Conservation (phyloP, 1,139 yeast genomes). For the Wickerhamiella infanticola region DNA sequence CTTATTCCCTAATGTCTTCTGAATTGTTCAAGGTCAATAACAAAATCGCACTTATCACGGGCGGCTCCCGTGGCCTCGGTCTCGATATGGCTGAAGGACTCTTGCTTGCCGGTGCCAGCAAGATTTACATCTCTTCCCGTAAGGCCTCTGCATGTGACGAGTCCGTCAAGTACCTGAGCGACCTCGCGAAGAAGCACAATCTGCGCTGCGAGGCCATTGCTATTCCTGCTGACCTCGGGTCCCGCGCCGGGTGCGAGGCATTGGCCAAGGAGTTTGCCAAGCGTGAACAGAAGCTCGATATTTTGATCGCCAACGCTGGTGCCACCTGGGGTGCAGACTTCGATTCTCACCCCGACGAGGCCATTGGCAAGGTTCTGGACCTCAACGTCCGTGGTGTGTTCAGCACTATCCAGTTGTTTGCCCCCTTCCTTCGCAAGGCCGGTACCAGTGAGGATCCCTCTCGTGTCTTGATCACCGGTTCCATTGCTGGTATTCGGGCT, state of each 20-base stretch:
- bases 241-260: conserved; percentile 34
- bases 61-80: conserved; percentile 68
- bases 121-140: conserved; percentile 53
- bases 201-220: conserved; percentile 34
- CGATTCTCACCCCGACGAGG: conserved; percentile 44
- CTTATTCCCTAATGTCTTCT: conserved; percentile 4
- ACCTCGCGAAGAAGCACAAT: conserved; percentile 29
- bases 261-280: conserved; percentile 33
- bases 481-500: conserved; percentile 31
- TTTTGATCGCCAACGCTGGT: conserved; percentile 66
- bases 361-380: conserved; percentile 47
- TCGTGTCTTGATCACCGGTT: conserved; percentile 52
- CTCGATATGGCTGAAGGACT: conserved; percentile 52
- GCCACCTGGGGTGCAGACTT: conserved; percentile 67
- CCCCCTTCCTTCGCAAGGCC: conserved; percentile 40
- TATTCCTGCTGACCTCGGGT: conserved; percentile 47
- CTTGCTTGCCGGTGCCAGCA: conserved; percentile 46
- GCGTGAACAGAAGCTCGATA: conserved; percentile 36
- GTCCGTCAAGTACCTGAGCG: conserved; percentile 38
- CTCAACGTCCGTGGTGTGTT: conserved; percentile 62
- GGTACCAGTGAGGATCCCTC: conserved; percentile 48
- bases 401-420: conserved; percentile 46
- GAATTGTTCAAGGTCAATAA: conserved; percentile 33
- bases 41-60: conserved; percentile 60
- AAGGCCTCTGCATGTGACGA: conserved; percentile 48